Conservation (phyloP, 345 rosid genomes). For the Aquilaria yunnanensis region DNA sequence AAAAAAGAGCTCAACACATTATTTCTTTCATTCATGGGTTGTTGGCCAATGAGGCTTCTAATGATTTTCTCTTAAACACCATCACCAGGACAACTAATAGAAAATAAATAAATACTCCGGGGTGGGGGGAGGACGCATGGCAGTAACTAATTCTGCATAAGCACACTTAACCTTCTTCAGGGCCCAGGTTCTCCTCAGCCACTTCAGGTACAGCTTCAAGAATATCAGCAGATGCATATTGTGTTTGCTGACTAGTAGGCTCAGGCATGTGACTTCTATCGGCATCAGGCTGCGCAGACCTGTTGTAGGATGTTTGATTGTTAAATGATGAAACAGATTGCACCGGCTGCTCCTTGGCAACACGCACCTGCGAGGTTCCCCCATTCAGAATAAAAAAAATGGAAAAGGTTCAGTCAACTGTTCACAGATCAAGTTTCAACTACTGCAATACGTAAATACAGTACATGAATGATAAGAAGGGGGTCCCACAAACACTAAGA, state of each 20-base stretch:
- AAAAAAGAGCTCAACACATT: no score
- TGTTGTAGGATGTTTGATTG: constrained; percentile 44
- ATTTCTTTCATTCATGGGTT: no score
- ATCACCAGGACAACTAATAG: no score
- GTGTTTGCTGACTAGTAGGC: constrained; percentile 51
- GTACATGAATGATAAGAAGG: no score
- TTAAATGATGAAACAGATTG: constrained; percentile 37
- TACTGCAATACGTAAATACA: not conserved
- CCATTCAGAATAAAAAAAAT: constrained; percentile 8
- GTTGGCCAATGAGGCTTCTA: no score
- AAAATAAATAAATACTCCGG: no score
- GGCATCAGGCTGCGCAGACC: constrained; percentile 37
- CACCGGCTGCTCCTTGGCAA: constrained; percentile 44
- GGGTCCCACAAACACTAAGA: no score
- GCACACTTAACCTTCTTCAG: constrained; percentile 54
- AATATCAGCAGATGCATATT: constrained; percentile 26
- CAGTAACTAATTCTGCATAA: not conserved
- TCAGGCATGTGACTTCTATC: constrained; percentile 52
- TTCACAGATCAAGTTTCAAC: constrained; percentile 6
- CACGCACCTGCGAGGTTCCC: constrained; percentile 45
- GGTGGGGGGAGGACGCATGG: no score
- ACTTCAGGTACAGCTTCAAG: constrained; percentile 45
- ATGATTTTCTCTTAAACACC: not conserved
- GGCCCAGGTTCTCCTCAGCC: constrained; percentile 39
- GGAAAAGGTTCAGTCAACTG: constrained; percentile 8